phyloP scores from a whole-genome alignment of 768 basidiomycete species.

The Lentinula aciculospora region DNA sequence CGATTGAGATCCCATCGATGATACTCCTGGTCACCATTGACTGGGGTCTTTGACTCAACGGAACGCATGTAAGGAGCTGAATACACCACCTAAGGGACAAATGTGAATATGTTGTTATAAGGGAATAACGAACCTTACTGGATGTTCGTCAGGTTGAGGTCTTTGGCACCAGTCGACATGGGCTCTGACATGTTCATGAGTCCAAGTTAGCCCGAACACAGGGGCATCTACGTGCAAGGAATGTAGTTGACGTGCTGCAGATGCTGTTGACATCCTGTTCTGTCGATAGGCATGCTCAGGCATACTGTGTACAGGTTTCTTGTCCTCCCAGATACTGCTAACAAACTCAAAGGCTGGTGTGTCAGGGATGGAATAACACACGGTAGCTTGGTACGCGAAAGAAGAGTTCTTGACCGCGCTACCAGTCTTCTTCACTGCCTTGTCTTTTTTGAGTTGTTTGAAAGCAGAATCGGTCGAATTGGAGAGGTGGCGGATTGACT shows the following conservation, averaged over 20 bases:
- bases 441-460: constrained; percentile 38
- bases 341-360: constrained; percentile 45
- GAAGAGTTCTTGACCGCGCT: constrained; percentile 36
- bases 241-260: constrained; percentile 43
- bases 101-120: background rate
- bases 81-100: constrained; percentile 31
- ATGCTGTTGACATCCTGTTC: constrained; percentile 50
- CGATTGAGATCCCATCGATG: constrained; percentile 45
- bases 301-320: constrained; percentile 44
- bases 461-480: constrained; percentile 39
- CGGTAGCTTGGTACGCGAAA: constrained; percentile 47
- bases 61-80: constrained; percentile 41
- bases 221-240: constrained; percentile 39
- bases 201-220: constrained; percentile 51
- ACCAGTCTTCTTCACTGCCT: constrained; percentile 27
- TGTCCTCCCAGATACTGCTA: constrained; percentile 56
- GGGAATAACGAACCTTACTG: constrained; percentile 21
- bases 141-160: constrained; percentile 21
- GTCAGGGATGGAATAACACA: constrained; percentile 40
- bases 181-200: constrained; percentile 43
- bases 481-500: constrained; percentile 33
- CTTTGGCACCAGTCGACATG: constrained; percentile 49
- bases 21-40: constrained; percentile 21
- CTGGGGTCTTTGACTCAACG: background rate
- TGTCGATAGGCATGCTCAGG: constrained; percentile 52